Evolutionary conservation across 2,329 filamentous ascomycete species (phyloP).

Genomic region (Arachnopeziza araneosa): DNA sequence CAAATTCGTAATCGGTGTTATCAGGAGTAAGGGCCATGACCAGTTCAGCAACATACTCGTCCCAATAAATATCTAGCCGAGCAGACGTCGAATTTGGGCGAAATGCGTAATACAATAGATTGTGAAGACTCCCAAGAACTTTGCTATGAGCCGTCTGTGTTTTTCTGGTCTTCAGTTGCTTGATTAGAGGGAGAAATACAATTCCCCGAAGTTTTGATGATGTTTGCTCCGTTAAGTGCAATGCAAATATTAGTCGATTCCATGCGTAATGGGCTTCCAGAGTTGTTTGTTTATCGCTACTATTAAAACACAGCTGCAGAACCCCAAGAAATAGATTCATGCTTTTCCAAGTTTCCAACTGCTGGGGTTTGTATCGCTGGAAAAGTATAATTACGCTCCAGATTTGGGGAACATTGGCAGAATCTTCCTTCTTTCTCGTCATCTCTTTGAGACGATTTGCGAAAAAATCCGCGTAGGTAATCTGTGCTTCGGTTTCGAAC

Average conservation of each 20-base stretch:
- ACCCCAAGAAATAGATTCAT: constrained; percentile 71
- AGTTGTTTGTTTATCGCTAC: constrained; percentile 63
- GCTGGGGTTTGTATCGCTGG: constrained; percentile 54
- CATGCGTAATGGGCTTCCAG: constrained; percentile 78
- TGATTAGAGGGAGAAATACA: constrained; percentile 62
- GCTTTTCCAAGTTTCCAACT: constrained; percentile 63
- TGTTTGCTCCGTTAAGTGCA: constrained; percentile 57
- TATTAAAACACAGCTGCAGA: constrained; percentile 80
- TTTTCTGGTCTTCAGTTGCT: constrained; percentile 61
- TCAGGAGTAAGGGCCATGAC: constrained; percentile 41
- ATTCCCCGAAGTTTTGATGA: constrained; percentile 51
- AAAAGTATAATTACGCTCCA: constrained; percentile 82
- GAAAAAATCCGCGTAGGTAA: constrained; percentile 64
- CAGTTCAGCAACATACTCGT: constrained; percentile 62
- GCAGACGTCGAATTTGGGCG: constrained; percentile 59
- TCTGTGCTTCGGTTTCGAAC: constrained; percentile 20
- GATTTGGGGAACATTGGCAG: constrained; percentile 71
- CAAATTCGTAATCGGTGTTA: constrained; percentile 31
- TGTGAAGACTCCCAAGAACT: constrained; percentile 67
- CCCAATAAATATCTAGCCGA: constrained; percentile 76
- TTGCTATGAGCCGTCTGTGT: constrained; percentile 44
- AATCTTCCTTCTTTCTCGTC: constrained; percentile 57
- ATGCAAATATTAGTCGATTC: constrained; percentile 74
- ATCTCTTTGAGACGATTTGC: constrained; percentile 61
- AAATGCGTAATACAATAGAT: constrained; percentile 77